A percentile compares a stretch with the other conserved stretches of the same genome.
Evolutionary conservation across 805 yeast genomes (phyloP).

Genomic region (Sporopachydermia lactativora): DNA sequence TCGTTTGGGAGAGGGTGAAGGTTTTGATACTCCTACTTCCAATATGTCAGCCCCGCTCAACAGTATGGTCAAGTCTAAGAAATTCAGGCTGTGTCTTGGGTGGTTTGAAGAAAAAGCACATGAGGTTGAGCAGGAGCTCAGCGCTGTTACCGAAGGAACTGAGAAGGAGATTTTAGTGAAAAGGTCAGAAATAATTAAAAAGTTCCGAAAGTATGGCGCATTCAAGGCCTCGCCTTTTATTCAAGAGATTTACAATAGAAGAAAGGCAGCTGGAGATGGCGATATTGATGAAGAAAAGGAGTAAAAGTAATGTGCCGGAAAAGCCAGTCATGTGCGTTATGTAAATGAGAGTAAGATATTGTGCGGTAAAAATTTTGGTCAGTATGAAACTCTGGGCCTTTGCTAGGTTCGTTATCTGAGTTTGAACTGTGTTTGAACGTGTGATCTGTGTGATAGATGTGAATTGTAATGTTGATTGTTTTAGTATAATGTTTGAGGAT

Average conservation of each 20-base stretch:
- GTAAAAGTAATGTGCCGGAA: too few relatives aligned
- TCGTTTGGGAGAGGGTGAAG: slow-evolving; percentile 64
- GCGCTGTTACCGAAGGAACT: slow-evolving; percentile 18
- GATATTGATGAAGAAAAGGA: slow-evolving; percentile 5
- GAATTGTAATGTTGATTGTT: too few relatives aligned
- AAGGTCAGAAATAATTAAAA: slow-evolving; percentile 32
- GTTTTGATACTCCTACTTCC: slow-evolving; percentile 48
- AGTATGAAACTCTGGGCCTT: too few relatives aligned
- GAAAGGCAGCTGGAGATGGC: slow-evolving; percentile 23
- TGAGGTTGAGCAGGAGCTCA: slow-evolving; percentile 25
- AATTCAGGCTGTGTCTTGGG: slow-evolving; percentile 42
- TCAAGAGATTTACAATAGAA: slow-evolving; percentile 22
- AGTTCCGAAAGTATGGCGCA: slow-evolving; percentile 57
- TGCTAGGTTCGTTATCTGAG: too few relatives aligned
- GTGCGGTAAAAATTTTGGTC: too few relatives aligned
- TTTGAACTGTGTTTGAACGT: too few relatives aligned
- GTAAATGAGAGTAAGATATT: too few relatives aligned
- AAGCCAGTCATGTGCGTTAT: too few relatives aligned
- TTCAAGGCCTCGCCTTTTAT: slow-evolving; percentile 31
- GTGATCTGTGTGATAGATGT: too few relatives aligned
- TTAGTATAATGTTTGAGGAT: too few relatives aligned
- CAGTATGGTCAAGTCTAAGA: slow-evolving; percentile 24
- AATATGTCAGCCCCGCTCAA: slow-evolving; percentile 25
- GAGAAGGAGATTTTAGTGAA: slow-evolving; percentile 23
- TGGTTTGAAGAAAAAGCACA: slow-evolving; percentile 38